A percentile compares a stretch with the other conserved stretches of the same genome.
Conservation (phyloP, 176 grass and related monocot genomes). For the Dactylis glomerata region DNA sequence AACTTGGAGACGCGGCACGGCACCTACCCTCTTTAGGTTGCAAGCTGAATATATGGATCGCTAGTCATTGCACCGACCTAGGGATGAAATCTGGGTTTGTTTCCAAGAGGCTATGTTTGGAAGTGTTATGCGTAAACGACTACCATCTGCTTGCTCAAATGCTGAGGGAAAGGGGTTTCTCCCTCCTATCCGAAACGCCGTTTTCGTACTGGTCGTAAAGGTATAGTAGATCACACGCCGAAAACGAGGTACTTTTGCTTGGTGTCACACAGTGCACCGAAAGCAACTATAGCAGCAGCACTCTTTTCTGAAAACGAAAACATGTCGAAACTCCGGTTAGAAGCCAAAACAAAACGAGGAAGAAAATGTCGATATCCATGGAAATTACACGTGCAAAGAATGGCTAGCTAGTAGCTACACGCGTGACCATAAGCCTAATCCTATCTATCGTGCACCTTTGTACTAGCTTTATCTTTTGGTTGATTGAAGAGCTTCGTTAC, state of each 20-base stretch:
- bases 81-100: not conserved
- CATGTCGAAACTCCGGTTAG: not conserved
- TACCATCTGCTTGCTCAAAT: too few relatives aligned
- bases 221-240: not conserved
- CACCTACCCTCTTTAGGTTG: not conserved
- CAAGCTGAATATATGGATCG: not conserved
- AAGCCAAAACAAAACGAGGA: not conserved
- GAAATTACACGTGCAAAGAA: not conserved
- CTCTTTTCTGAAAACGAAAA: not conserved
- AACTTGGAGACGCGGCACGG: not conserved
- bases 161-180: not conserved
- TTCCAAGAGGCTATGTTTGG: not conserved
- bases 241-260: not conserved
- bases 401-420: not conserved
- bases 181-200: not conserved
- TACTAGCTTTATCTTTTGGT: not conserved
- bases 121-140: not conserved
- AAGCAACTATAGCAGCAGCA: not conserved
- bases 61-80: not conserved
- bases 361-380: not conserved
- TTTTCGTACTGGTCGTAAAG: not conserved
- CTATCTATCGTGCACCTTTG: not conserved
- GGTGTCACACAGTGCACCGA: not conserved
- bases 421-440: constrained; percentile 5
- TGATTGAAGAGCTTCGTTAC: not conserved